Base-by-base conservation (phyloP, 2,329 filamentous ascomycete genomes). In the Aspergillus sp. region DNA sequence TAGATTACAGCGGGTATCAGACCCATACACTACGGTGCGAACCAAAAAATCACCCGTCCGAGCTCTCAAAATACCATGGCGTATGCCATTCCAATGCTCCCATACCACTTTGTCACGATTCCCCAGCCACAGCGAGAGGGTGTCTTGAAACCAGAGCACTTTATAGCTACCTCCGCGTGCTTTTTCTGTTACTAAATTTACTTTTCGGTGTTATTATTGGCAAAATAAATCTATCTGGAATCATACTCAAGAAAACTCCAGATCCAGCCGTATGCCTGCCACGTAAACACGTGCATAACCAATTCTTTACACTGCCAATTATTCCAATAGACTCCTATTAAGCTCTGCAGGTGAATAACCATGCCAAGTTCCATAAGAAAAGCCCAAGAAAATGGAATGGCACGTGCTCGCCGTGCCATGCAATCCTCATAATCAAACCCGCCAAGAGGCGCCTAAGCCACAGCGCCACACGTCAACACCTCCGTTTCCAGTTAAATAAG, bases 1-100 rank as follows among this genome's bases (percentile, higher is more conserved):
- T 98, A 70, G 67, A 62, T 39, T 9, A 40, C 12, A 17, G 39
- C 17, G 45, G 33, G 24, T 27, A 24, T 40, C 4, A 21, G 45
- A 46, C 45, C n/a, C 9, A 37, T 31, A 31, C 9, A 31, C 37
- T 39, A 15, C 17, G 9, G 15, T 35, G 17, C 17, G 23, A 37
- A 15, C 14, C 43, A 37, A 27, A 27, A 6, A 51, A 33, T 44
- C 39, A 39, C 40, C 43, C 48, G 41, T 51, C 52, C 19, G 47
- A 50, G 21, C 47, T 56, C 35, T 47, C 59, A 49, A 46, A 51
- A 56, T 56, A 39, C 8, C 39, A 47, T 35, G 17, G 23, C 37
- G 17, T 40, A 50, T 43, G 27, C 27, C 9, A 31, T 31, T 52
- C 40, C 48, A 19, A 41, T 15, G 12, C 40, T 24, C 46, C 24